Percentiles rank a stretch among this genome's conserved stretches.
These are phyloP conservation scores for Phytophthora palmivora DNA, from an alignment of 352 stramenopile genomes.

Conservation along the genomic window DNA sequence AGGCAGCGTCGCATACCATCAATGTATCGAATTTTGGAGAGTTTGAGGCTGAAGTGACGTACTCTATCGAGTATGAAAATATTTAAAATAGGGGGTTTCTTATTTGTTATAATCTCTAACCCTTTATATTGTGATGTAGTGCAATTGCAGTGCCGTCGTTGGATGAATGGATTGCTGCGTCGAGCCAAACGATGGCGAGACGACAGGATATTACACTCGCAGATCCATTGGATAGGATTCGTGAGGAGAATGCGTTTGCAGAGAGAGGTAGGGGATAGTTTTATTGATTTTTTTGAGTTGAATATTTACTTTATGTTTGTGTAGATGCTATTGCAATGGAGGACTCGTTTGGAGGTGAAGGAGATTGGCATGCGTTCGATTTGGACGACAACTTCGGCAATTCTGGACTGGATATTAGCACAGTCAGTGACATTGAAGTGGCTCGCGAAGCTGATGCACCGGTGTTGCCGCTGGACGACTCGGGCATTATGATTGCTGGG, in stretches of 20 bases:
- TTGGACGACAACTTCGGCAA: conserved; percentile 70
- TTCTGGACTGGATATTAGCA: conserved; percentile 64
- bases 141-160: conserved; percentile 67
- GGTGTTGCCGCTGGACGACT: conserved; percentile 64
- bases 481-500: conserved; percentile 46
- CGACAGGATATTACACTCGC: conserved; percentile 89
- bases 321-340: conserved; percentile 73
- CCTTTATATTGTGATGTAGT: conserved; percentile 37
- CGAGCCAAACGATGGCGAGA: conserved; percentile 79
- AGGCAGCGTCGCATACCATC: conserved; percentile 76
- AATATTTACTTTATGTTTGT: conserved; percentile 6
- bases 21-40: conserved; percentile 89
- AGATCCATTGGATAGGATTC: conserved; percentile 59
- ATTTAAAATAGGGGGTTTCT: conserved; percentile 10
- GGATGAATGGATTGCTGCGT: conserved; percentile 83
- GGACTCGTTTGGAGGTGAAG: conserved; percentile 74
- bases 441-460: conserved; percentile 71
- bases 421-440: conserved; percentile 86
- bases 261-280: conserved; percentile 48
- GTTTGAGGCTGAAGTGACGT: conserved; percentile 87
- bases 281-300: conserved; percentile 13
- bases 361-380: conserved; percentile 87
- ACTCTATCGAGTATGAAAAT: conserved; percentile 80
- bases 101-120: conserved; percentile 2
- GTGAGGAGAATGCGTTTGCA: conserved; percentile 57